Conservation (phyloP, 1,139 yeast genomes). For the Candida glucosophila region DNA sequence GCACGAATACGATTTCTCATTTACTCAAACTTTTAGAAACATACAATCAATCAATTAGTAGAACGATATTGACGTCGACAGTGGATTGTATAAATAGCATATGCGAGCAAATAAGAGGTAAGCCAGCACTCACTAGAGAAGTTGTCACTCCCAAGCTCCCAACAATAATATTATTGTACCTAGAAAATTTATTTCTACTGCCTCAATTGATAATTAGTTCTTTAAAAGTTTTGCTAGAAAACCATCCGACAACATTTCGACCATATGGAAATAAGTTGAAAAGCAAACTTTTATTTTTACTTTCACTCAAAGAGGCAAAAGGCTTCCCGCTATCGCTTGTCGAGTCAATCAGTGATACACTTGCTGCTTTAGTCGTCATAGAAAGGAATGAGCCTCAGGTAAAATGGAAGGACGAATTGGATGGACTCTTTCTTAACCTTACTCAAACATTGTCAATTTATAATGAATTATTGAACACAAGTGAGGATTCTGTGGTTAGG, state of each 20-base stretch:
- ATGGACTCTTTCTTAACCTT: conserved; percentile 33
- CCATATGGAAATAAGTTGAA: conserved; percentile 64
- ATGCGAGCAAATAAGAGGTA: conserved; percentile 58
- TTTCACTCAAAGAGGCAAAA: conserved; percentile 19
- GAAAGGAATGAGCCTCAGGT: conserved; percentile 43
- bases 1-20: conserved; percentile 46
- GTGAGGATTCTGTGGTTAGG: conserved; percentile 41
- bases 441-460: conserved; percentile 46
- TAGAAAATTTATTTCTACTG: conserved; percentile 32
- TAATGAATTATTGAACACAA: conserved; percentile 47
- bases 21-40: conserved; percentile 51
- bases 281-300: conserved; percentile 28
- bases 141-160: conserved; percentile 74
- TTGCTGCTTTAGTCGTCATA: conserved; percentile 51
- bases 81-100: conserved; percentile 41
- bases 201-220: conserved; percentile 41
- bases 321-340: conserved; percentile 31
- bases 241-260: conserved; percentile 73
- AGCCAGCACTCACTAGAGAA: conserved; percentile 80
- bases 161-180: conserved; percentile 45
- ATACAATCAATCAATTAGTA: conserved; percentile 31
- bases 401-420: conserved; percentile 40
- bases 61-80: conserved; percentile 38
- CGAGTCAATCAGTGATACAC: conserved; percentile 35
- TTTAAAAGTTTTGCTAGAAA: conserved; percentile 39